Percentiles rank a stretch among this genome's conserved stretches.
These are phyloP conservation scores for Sphagnum tenellum DNA, from an alignment of 225 moss, liverwort and hornwort species.

Conservation along the genomic window DNA sequence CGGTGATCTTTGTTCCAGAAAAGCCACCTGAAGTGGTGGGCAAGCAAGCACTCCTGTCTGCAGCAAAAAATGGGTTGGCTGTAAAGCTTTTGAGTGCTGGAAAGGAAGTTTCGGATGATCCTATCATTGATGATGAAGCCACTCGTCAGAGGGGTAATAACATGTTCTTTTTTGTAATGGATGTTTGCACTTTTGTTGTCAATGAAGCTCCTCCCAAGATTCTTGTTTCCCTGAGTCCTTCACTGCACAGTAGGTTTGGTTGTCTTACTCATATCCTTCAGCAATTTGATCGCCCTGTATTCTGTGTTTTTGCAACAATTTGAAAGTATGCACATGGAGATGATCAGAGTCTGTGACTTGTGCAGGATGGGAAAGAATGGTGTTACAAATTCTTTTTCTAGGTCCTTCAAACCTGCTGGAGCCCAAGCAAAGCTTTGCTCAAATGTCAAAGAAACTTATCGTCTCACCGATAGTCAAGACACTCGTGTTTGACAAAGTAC, in stretches of 20 bases:
- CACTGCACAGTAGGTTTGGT: too few species aligned
- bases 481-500: slow-evolving; percentile 88
- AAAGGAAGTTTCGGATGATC: slow-evolving; percentile 63
- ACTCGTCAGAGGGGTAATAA: slow-evolving; percentile 67
- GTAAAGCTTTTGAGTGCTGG: slow-evolving; percentile 81
- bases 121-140: slow-evolving; percentile 57
- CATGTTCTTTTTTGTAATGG: neutral
- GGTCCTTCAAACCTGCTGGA: slow-evolving; percentile 92
- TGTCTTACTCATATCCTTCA: too few species aligned
- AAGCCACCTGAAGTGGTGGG: slow-evolving; percentile 76
- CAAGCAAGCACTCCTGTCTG: slow-evolving; percentile 45
- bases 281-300: too few species aligned
- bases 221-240: too few species aligned
- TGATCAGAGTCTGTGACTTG: neutral
- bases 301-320: neutral
- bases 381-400: slow-evolving; percentile 88
- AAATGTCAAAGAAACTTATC: slow-evolving; percentile 84
- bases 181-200: neutral
- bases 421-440: slow-evolving; percentile 70
- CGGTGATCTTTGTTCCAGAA: slow-evolving; percentile 86
- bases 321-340: neutral
- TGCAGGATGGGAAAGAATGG: slow-evolving; percentile 99
- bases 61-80: slow-evolving; percentile 90
- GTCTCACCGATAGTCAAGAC: slow-evolving; percentile 97
- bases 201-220: too few species aligned